Evolutionary conservation across 225 moss, liverwort and hornwort species (phyloP).

Genomic region (Ulota crispa): DNA sequence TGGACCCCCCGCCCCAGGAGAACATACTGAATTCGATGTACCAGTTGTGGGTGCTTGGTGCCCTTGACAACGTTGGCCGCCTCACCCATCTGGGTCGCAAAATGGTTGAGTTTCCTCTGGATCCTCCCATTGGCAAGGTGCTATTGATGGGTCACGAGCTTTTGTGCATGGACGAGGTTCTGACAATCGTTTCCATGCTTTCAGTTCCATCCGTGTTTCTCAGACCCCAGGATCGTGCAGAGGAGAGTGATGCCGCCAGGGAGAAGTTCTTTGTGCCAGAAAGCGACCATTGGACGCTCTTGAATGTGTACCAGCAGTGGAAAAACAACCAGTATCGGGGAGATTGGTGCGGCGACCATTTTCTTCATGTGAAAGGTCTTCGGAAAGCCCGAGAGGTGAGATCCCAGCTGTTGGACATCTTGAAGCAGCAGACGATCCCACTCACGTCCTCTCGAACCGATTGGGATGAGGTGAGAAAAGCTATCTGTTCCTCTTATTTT

Average conservation of each 20-base stretch:
- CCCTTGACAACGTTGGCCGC: constrained; percentile 91
- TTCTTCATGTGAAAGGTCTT: constrained; percentile 95
- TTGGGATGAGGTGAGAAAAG: constrained; percentile 93
- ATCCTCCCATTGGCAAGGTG: constrained; percentile 97
- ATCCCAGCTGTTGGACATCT: constrained; percentile 88
- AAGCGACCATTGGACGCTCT: constrained; percentile 91
- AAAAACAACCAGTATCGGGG: constrained; percentile 86
- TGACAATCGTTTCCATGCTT: constrained; percentile 97
- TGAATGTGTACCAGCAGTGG: constrained; percentile 98
- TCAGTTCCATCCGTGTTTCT: constrained; percentile 97
- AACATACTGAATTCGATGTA: constrained; percentile 98
- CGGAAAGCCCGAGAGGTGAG: constrained; percentile 95
- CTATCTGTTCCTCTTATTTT: constrained; percentile 90
- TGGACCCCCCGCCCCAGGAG: constrained; percentile 99
- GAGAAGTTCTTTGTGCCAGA: constrained; percentile 98
- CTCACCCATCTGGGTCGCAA: constrained; percentile 89
- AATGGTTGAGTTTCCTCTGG: constrained; percentile 98
- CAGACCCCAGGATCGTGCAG: constrained; percentile 91
- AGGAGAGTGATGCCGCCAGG: constrained; percentile 92
- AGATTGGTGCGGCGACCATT: constrained; percentile 96
- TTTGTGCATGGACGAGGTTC: constrained; percentile 83
- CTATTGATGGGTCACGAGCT: constrained; percentile 85
- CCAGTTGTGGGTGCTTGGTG: constrained; percentile 93
- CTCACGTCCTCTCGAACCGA: constrained; percentile 78
- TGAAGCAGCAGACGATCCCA: constrained; percentile 87